These are phyloP conservation scores for Aspergillus felis DNA, from an alignment of 2,329 filamentous ascomycete genomes.

Conservation along the genomic window DNA sequence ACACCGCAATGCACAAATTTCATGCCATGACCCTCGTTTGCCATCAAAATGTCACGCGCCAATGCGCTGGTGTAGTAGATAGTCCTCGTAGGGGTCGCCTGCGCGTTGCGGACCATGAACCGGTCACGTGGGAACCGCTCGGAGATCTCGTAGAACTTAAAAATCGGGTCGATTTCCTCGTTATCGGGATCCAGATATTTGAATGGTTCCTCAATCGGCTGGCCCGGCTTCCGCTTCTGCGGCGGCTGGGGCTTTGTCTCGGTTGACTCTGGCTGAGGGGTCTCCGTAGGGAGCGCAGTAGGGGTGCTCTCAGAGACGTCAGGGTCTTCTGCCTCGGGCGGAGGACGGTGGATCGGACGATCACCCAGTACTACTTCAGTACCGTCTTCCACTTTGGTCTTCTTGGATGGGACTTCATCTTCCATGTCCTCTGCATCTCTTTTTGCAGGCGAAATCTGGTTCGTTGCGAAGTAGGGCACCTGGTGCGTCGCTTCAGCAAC, in stretches of 20 bases:
- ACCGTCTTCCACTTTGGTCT: slow-evolving; percentile 40
- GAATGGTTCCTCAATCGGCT: slow-evolving; percentile 81
- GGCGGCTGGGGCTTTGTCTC: slow-evolving; percentile 14
- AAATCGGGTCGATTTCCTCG: slow-evolving; percentile 71
- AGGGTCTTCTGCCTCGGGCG: slow-evolving; percentile 23
- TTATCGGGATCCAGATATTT: slow-evolving; percentile 78
- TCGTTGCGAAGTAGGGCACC: slow-evolving; percentile 29
- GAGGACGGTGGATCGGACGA: slow-evolving; percentile 32
- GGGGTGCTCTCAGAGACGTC: slow-evolving; percentile 15
- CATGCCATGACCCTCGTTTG: slow-evolving; percentile 86
- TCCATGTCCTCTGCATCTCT: slow-evolving; percentile 32
- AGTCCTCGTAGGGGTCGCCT: slow-evolving; percentile 82
- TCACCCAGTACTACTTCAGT: slow-evolving; percentile 37
- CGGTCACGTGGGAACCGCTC: slow-evolving; percentile 80
- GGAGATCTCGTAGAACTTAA: slow-evolving; percentile 79
- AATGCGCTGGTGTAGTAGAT: slow-evolving; percentile 93
- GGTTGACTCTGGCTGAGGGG: slow-evolving; percentile 10
- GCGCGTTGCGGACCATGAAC: slow-evolving; percentile 93
- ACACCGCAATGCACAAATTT: slow-evolving; percentile 97
- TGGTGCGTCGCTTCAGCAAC: slow-evolving; percentile 33
- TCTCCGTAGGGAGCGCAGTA: slow-evolving; percentile 12
- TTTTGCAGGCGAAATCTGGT: slow-evolving; percentile 26
- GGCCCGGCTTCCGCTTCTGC: slow-evolving; percentile 37
- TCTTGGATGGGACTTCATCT: slow-evolving; percentile 40
- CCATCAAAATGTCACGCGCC: slow-evolving; percentile 75